Evolutionary conservation across 2,329 filamentous ascomycete species (phyloP).

Genomic region (Calonectria crousiana): DNA sequence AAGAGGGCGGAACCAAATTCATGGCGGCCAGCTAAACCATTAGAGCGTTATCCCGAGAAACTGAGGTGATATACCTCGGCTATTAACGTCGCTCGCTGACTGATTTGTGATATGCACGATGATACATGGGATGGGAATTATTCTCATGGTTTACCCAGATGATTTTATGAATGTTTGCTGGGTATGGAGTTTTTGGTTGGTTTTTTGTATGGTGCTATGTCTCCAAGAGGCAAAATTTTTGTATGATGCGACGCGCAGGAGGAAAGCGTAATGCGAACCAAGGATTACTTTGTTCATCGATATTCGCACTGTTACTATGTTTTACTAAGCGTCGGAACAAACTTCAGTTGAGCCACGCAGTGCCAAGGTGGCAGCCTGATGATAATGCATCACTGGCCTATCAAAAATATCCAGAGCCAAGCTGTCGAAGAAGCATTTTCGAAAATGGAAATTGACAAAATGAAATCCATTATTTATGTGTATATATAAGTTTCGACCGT

Average conservation of each 20-base stretch:
- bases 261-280: background rate
- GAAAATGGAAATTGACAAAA: background rate
- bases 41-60: background rate
- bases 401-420: background rate
- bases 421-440: background rate
- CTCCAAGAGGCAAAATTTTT: background rate
- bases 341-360: background rate
- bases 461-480: background rate
- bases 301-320: background rate
- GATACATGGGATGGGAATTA: background rate
- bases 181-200: conserved; percentile 12
- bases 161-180: background rate
- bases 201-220: background rate
- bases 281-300: background rate
- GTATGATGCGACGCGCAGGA: conserved; percentile 10
- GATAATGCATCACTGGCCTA: background rate
- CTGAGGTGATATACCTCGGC: background rate
- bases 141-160: conserved; percentile 22
- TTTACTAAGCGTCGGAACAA: background rate
- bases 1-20: conserved; percentile 50
- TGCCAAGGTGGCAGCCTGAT: background rate
- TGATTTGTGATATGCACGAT: background rate
- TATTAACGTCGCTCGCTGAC: background rate
- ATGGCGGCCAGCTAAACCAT: conserved; percentile 36
- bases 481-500: background rate